Conservation (phyloP, 1,139 yeast genomes). For the Hansenula sp. region DNA sequence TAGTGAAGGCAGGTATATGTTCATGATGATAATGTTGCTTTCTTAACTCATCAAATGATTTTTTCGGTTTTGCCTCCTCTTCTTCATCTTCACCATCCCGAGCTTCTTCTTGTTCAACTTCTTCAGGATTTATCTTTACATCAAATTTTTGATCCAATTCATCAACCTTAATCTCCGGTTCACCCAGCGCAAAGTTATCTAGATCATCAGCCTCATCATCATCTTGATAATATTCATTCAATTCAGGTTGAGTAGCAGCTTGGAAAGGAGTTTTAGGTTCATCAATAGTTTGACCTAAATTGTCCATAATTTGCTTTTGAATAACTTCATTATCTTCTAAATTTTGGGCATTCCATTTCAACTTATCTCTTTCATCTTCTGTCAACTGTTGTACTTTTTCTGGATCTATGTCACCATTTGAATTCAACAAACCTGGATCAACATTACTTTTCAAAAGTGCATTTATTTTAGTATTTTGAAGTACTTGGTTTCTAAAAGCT, state of each 20-base stretch:
- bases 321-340: conserved; percentile 52
- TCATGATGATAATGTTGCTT: conserved; percentile 47
- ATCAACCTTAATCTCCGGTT: conserved; percentile 35
- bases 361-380: conserved; percentile 32
- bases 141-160: conserved; percentile 23
- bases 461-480: conserved; percentile 43
- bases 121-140: conserved; percentile 14
- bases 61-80: conserved; percentile 61
- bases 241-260: conserved; percentile 83
- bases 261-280: conserved; percentile 98
- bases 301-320: conserved; percentile 33
- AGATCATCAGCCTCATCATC: conserved; percentile 55
- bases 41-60: conserved; percentile 68
- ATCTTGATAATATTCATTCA: conserved; percentile 79
- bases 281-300: conserved; percentile 54
- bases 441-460: conserved; percentile 24
- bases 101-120: conserved; percentile 3
- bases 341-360: conserved; percentile 72
- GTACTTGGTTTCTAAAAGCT: conserved; percentile 41
- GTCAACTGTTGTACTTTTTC: conserved; percentile 2
- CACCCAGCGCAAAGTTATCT: conserved; percentile 51
- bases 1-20: background rate
- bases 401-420: conserved; percentile 7
- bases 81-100: conserved; percentile 33
- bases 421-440: conserved; percentile 11